Percentiles rank a stretch among this genome's conserved stretches.
Conservation (phyloP, 164 flowering plant species). For the Nymphaea colorata region DNA sequence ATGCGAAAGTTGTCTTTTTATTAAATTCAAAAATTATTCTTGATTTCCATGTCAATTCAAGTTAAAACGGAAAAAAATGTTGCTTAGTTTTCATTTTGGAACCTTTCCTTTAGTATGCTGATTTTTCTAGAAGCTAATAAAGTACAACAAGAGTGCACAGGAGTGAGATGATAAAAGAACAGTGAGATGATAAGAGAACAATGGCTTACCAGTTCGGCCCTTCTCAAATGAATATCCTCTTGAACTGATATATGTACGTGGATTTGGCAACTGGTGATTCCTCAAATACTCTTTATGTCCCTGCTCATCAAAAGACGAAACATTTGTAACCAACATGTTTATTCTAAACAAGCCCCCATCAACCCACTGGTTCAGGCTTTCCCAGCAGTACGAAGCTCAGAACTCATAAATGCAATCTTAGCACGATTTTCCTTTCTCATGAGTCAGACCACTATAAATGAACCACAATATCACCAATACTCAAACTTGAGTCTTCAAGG, state of each 20-base stretch:
- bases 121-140: neutral
- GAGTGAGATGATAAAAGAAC: neutral
- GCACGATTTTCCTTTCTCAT: too few relatives aligned
- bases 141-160: neutral
- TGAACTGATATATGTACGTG: conserved; percentile 58
- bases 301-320: conserved; percentile 17
- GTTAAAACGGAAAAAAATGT: neutral
- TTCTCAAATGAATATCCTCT: conserved; percentile 58
- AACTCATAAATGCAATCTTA: too few relatives aligned
- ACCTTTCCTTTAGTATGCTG: neutral
- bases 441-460: too few relatives aligned
- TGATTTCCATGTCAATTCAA: neutral
- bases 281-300: conserved; percentile 71
- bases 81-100: neutral
- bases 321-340: neutral
- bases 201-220: conserved; percentile 54
- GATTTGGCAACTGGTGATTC: conserved; percentile 65
- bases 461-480: neutral
- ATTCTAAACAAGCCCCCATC: too few relatives aligned
- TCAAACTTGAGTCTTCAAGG: neutral
- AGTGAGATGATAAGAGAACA: neutral
- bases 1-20: too few relatives aligned
- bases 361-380: too few relatives aligned
- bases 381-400: too few relatives aligned
- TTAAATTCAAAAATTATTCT: too few relatives aligned